Conservation (phyloP, 2,329 filamentous ascomycete genomes). For the Trichoderma arundinaceum region DNA sequence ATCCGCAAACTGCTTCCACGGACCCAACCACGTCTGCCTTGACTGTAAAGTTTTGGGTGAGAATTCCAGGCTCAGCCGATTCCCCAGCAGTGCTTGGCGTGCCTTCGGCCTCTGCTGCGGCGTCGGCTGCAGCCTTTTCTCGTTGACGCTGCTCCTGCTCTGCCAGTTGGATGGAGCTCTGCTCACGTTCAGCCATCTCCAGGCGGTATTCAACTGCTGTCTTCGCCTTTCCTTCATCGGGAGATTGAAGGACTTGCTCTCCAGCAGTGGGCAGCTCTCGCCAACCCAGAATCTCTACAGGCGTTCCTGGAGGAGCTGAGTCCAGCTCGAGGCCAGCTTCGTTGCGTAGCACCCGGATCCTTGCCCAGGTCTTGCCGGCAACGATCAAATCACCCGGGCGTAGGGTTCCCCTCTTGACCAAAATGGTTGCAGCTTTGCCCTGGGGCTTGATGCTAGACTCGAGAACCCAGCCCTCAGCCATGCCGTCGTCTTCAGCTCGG, state of each 20-base stretch:
- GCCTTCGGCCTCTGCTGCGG: slow-evolving; percentile 47
- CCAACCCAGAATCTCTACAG: slow-evolving; percentile 96
- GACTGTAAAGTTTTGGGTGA: slow-evolving; percentile 78
- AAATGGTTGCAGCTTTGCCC: slow-evolving; percentile 85
- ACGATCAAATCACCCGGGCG: slow-evolving; percentile 81
- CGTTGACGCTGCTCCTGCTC: slow-evolving; percentile 68
- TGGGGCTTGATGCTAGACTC: slow-evolving; percentile 87
- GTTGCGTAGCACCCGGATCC: slow-evolving; percentile 82
- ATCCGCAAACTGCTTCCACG: slow-evolving; percentile 84
- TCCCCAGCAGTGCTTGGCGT: slow-evolving; percentile 40
- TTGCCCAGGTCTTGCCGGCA: slow-evolving; percentile 86
- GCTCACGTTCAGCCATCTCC: slow-evolving; percentile 72
- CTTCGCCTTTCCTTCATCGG: slow-evolving; percentile 78
- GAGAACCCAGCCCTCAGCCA: slow-evolving; percentile 90
- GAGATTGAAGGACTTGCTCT: slow-evolving; percentile 83
- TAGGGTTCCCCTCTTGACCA: slow-evolving; percentile 87
- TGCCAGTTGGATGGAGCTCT: slow-evolving; percentile 81
- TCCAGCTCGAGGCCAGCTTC: slow-evolving; percentile 76
- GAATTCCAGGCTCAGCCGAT: slow-evolving; percentile 50
- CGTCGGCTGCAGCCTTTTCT: slow-evolving; percentile 55
- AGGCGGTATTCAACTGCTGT: slow-evolving; percentile 76
- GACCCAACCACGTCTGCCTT: slow-evolving; percentile 95
- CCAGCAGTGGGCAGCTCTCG: slow-evolving; percentile 80
- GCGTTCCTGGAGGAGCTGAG: slow-evolving; percentile 83
- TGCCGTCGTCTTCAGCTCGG: slow-evolving; percentile 76